phyloP scores from a whole-genome alignment of 1,139 yeast genomes.

The Taphrina sp. region DNA sequence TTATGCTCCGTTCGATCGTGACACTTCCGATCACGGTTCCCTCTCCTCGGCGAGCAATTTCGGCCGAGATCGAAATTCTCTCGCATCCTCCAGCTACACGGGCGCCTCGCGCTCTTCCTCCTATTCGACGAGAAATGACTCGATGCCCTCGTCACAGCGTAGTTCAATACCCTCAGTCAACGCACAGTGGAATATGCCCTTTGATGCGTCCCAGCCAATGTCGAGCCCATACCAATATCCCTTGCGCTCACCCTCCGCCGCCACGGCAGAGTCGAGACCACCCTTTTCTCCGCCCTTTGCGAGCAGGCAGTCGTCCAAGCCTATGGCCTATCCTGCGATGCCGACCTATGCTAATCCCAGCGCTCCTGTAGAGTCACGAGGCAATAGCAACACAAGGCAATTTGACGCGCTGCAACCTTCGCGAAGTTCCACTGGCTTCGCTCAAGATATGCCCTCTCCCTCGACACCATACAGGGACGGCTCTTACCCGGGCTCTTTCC shows the following conservation, averaged over 20 bases:
- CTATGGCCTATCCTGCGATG: too few species aligned
- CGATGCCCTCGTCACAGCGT: neutral
- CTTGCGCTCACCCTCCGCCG: neutral
- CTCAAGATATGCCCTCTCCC: neutral
- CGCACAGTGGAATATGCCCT: conserved; percentile 10
- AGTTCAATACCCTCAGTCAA: conserved; percentile 5
- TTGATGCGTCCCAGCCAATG: conserved; percentile 2
- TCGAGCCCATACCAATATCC: neutral
- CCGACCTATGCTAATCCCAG: too few species aligned
- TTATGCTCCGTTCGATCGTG: conserved; percentile 1
- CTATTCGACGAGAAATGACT: neutral
- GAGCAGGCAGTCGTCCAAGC: neutral
- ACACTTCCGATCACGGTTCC: conserved; percentile 7
- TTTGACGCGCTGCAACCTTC: too few species aligned
- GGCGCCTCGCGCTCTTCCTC: conserved; percentile 7
- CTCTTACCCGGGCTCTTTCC: neutral
- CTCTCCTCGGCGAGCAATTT: neutral
- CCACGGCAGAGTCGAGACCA: neutral
- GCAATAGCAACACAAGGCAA: too few species aligned
- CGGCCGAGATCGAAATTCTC: conserved; percentile 3
- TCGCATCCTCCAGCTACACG: conserved; percentile 4
- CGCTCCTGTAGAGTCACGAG: too few species aligned
- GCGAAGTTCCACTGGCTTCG: too few species aligned
- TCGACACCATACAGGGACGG: neutral
- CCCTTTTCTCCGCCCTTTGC: conserved; percentile 18